A percentile compares a stretch with the other conserved stretches of the same genome.
Evolutionary conservation across 225 moss, liverwort and hornwort genomes (phyloP).

Genomic region (Lunularia cruciata): DNA sequence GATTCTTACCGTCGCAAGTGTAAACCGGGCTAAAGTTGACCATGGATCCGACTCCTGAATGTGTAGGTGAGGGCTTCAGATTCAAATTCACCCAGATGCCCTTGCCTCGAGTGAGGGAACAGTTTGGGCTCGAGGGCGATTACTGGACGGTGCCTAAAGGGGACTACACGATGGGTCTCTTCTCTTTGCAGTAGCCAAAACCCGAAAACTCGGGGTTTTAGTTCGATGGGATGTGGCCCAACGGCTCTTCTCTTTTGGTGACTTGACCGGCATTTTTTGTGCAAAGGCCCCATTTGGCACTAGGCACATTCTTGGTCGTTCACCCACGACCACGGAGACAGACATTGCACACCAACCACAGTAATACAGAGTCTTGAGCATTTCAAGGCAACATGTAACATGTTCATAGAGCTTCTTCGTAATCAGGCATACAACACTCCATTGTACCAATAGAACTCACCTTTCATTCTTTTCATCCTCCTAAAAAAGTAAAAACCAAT

Average conservation of each 20-base stretch:
- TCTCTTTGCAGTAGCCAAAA: constrained; percentile 11
- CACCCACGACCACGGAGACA: constrained; percentile 1
- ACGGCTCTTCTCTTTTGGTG: not conserved
- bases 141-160: constrained; percentile 32
- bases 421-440: constrained; percentile 9
- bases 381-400: constrained; percentile 15
- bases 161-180: constrained; percentile 30
- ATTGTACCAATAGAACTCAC: constrained; percentile 18
- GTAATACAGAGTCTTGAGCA: not conserved
- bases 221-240: not conserved
- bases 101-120: constrained; percentile 22
- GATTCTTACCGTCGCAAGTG: not conserved
- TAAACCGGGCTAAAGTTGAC: constrained; percentile 3
- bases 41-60: constrained; percentile 15
- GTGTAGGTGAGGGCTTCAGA: constrained; percentile 41
- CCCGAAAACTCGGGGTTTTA: not conserved
- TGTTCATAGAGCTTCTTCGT: constrained; percentile 8
- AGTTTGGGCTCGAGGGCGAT: constrained; percentile 27
- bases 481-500: constrained; percentile 1
- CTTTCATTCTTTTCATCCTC: not conserved
- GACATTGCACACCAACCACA: not conserved
- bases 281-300: constrained; percentile 13
- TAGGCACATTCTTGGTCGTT: constrained; percentile 14
- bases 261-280: not conserved
- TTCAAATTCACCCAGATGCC: constrained; percentile 31